phyloP scores from a whole-genome alignment of 176 grass and related monocot species.

The Oryza coarctata region DNA sequence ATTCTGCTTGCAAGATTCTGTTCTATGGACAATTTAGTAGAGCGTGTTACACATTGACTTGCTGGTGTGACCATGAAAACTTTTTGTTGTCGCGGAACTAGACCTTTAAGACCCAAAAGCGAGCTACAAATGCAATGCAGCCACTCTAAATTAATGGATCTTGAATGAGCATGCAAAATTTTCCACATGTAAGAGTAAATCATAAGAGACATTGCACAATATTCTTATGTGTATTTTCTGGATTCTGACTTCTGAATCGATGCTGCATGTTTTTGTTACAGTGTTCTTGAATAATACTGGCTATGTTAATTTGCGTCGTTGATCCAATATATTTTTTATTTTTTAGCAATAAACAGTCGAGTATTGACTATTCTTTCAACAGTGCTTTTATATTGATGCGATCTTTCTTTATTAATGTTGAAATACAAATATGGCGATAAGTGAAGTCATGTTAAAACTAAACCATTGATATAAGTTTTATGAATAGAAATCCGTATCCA shows the following conservation, averaged over 20 bases:
- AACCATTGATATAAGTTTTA: not conserved
- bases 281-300: not conserved
- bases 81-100: not conserved
- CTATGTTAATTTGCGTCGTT: not conserved
- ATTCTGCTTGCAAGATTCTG: not conserved
- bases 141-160: not conserved
- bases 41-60: not conserved
- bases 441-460: not conserved
- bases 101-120: not conserved
- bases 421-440: not conserved
- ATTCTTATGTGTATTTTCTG: not conserved
- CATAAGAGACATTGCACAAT: not conserved
- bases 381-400: not conserved
- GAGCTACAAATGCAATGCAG: not conserved
- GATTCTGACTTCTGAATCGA: not conserved
- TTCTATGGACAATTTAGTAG: not conserved
- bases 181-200: not conserved
- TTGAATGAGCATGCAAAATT: not conserved
- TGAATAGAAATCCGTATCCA: not conserved
- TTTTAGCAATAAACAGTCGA: not conserved
- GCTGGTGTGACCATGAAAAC: not conserved
- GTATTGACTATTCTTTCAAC: not conserved
- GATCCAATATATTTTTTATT: not conserved
- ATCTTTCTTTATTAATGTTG: not conserved
- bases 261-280: not conserved